A percentile compares a stretch with the other conserved stretches of the same genome.
phyloP scores from a whole-genome alignment of 2,329 filamentous ascomycete genomes.

The Claviceps cyperi region DNA sequence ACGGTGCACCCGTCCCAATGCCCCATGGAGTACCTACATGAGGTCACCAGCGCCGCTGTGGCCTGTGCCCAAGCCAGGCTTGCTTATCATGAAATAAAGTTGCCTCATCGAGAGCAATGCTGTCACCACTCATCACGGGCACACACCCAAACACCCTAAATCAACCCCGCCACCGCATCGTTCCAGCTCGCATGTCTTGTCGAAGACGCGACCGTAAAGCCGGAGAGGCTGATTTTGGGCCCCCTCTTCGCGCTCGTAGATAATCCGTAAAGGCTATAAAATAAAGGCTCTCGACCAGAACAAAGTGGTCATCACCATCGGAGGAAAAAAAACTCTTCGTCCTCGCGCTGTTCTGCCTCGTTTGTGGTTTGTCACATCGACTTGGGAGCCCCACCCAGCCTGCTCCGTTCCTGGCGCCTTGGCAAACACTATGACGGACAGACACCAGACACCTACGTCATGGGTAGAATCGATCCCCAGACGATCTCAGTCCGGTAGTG shows the following conservation, averaged over 20 bases:
- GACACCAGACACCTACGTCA: constrained; percentile 3
- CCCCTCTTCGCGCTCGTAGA: too few species aligned
- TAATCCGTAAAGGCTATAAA: too few species aligned
- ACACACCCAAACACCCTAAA: too few species aligned
- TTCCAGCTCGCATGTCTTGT: too few species aligned
- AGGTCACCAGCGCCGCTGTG: constrained; percentile 2
- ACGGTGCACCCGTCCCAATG: background rate
- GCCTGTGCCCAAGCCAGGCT: background rate
- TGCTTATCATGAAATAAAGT: too few species aligned
- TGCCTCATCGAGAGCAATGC: too few species aligned
- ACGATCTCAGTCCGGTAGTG: background rate
- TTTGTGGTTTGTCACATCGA: background rate
- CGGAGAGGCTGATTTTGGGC: too few species aligned
- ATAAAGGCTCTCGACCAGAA: too few species aligned
- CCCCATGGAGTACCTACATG: background rate
- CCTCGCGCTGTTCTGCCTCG: too few species aligned
- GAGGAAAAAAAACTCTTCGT: background rate
- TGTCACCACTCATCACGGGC: too few species aligned
- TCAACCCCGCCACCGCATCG: too few species aligned
- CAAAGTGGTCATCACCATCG: background rate
- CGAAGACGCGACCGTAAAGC: too few species aligned
- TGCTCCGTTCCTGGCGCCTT: constrained; percentile 4
- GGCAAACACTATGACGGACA: constrained; percentile 1
- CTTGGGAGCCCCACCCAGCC: background rate
- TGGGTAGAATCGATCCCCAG: background rate